phyloP scores from a whole-genome alignment of 164 flowering plant genomes.

The Magnolia changhungtana region DNA sequence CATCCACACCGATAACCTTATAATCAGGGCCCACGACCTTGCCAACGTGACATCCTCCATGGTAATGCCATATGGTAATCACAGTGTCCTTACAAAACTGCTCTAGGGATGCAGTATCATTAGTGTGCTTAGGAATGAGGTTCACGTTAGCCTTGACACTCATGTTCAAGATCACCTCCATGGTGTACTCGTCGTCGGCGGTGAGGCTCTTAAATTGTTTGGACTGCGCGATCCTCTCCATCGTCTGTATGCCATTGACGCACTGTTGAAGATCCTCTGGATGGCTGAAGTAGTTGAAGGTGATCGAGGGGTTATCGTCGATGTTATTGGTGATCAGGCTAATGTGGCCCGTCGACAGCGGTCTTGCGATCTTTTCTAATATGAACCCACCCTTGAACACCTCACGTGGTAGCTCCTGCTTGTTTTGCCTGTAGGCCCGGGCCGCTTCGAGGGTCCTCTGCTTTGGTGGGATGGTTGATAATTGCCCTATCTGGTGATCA shows the following conservation, averaged over 20 bases:
- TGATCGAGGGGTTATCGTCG: constrained; percentile 71
- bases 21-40: constrained; percentile 51
- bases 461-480: constrained; percentile 72
- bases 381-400: constrained; percentile 86
- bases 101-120: constrained; percentile 58
- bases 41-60: constrained; percentile 78
- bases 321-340: constrained; percentile 48
- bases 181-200: constrained; percentile 25
- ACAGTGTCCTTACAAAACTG: constrained; percentile 90
- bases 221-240: constrained; percentile 47
- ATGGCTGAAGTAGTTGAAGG: constrained; percentile 90
- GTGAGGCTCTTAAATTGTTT: constrained; percentile 43
- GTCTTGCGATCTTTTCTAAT: constrained; percentile 62
- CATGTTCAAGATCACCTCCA: constrained; percentile 58
- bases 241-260: constrained; percentile 62
- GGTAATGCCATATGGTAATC: constrained; percentile 89
- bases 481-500: constrained; percentile 66
- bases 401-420: constrained; percentile 51
- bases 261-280: constrained; percentile 63
- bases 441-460: constrained; percentile 49
- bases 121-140: constrained; percentile 64
- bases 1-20: constrained; percentile 53
- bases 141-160: constrained; percentile 74
- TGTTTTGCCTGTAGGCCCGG: constrained; percentile 30
- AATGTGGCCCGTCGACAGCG: constrained; percentile 66